Percentiles rank a stretch among this genome's conserved stretches.
phyloP scores from a whole-genome alignment of 495 filamentous ascomycete species.

The Darksidea phi region DNA sequence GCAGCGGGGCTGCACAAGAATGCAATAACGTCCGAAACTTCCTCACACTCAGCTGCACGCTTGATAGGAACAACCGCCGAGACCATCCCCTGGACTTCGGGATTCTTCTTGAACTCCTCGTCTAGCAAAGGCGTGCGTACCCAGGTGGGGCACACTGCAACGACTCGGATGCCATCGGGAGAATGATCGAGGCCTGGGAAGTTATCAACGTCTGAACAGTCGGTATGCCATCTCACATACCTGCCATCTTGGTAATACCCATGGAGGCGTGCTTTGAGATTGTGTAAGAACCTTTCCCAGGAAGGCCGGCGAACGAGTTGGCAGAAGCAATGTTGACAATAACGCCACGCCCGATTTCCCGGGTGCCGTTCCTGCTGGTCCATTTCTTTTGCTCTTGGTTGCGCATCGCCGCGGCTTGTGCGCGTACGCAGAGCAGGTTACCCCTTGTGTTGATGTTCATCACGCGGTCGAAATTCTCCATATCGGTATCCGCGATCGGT shows the following conservation, averaged over 20 bases:
- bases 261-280: conserved; percentile 20
- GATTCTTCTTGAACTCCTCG: not conserved
- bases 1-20: conserved; percentile 21
- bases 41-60: conserved; percentile 18
- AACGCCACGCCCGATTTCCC: conserved; percentile 12
- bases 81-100: conserved; percentile 10
- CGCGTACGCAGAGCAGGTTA: conserved; percentile 16
- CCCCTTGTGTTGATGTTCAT: conserved; percentile 16
- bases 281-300: conserved; percentile 8
- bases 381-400: conserved; percentile 10
- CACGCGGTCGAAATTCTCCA: conserved; percentile 20
- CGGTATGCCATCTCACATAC: not conserved
- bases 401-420: conserved; percentile 12
- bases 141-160: conserved; percentile 22
- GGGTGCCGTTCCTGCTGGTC: conserved; percentile 5
- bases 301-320: conserved; percentile 11
- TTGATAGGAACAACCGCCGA: conserved; percentile 8
- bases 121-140: conserved; percentile 16
- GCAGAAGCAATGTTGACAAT: conserved; percentile 15
- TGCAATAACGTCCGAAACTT: conserved; percentile 14
- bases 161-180: conserved; percentile 16
- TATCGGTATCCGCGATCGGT: conserved; percentile 15
- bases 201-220: not conserved
- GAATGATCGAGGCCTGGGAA: conserved; percentile 12
- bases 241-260: conserved; percentile 20